Base-by-base conservation (phyloP, 2,329 filamentous ascomycete species). In the Xylariomycetidae sp. region DNA sequence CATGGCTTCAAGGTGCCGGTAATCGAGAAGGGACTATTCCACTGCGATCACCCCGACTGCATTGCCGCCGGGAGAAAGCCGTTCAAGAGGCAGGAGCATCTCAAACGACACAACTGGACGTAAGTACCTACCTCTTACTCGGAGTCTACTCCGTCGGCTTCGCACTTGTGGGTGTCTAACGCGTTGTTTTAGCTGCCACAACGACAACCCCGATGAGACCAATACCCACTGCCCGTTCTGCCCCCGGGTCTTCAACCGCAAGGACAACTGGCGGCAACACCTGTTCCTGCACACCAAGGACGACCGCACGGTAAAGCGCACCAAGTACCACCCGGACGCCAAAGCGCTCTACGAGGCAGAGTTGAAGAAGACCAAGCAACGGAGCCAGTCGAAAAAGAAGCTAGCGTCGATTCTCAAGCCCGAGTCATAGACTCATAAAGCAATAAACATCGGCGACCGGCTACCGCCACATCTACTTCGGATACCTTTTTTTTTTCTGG, bases 21-120 rank as follows among this genome's bases (percentile, higher is more conserved):
- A n/a, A 49, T 56, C 5, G 37, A 49, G 6, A 50, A 48, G 19
- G 52, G 45, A n/a, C 48, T 45, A 18, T 56, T 46, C 40, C 50
- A 64, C 40, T 74, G 70, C 42, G 55, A 63, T 12, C 62, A 66
- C 19, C 59, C 59, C 6, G 60, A 60, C 18, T 76, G 71, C 49
- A 49, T 61, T 43, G 67, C 15, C 17, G 16, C 16, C 10, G 31
- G 34, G 8, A 37, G 39, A 27, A 47, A 66, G 44, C 63, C 62
- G 0, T 74, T 70, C 39, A 66, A 68, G 44, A 61, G 72, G 35
- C 67, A 66, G 16, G 72, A 76, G 50, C 72, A 76, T 40, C 54
- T 75, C 13, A 76, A 74, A 56, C 63, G 72, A 18, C 72, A 76
- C 47, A 60, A 67, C 32, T 61, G 63, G 33, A 68, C 67, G 70